Percentiles rank a stretch among this genome's conserved stretches.
These are phyloP conservation scores for Polygonum aviculare DNA, from an alignment of 148 eudicot species.

Conservation along the genomic window DNA sequence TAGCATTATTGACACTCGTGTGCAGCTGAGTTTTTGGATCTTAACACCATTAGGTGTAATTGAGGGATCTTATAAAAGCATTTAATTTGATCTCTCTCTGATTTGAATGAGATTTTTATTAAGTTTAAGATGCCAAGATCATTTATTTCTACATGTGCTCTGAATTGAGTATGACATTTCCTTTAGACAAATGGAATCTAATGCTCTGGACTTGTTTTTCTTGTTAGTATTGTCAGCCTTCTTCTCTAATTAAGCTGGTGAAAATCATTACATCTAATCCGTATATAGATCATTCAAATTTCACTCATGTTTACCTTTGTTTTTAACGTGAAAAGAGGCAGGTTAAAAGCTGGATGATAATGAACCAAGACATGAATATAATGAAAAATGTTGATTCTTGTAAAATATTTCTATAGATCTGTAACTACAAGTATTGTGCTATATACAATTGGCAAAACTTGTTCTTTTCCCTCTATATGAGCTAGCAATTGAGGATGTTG, in stretches of 20 bases:
- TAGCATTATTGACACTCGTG: background rate
- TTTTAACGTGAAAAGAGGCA: background rate
- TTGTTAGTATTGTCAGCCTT: background rate
- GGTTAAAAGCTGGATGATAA: background rate
- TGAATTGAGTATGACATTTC: background rate
- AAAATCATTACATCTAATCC: background rate
- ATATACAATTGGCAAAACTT: background rate
- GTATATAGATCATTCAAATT: background rate
- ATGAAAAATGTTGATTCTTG: background rate
- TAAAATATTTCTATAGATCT: background rate
- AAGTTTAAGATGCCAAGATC: no score
- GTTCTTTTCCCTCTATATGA: background rate
- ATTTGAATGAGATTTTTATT: no score
- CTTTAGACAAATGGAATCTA: background rate
- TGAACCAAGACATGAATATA: background rate
- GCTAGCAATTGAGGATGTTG: constrained; percentile 17
- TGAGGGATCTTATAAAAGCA: no score
- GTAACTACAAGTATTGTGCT: background rate
- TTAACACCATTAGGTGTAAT: background rate
- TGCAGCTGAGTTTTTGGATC: background rate
- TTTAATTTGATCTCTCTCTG: no score
- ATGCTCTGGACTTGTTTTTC: background rate
- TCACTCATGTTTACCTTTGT: background rate
- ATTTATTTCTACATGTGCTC: background rate
- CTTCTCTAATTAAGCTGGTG: background rate